Percentiles rank a stretch among this genome's conserved stretches.
These are phyloP conservation scores for Metschnikowia santaceciliae DNA, from an alignment of 805 yeast species.

Conservation along the genomic window DNA sequence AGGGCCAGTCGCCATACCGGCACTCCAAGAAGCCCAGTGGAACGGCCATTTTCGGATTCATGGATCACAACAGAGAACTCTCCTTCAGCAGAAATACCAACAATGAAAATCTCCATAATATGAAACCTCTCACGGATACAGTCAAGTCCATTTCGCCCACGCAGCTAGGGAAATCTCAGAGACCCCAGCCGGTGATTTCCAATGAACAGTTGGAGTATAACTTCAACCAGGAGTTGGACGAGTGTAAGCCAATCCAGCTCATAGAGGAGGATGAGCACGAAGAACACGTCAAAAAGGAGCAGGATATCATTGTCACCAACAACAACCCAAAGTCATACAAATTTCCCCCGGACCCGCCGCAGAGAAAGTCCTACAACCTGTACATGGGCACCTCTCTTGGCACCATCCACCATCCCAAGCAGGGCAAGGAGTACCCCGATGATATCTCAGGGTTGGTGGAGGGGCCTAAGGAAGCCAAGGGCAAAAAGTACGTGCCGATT, in stretches of 20 bases:
- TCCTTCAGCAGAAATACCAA: constrained; percentile 50
- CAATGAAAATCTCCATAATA: constrained; percentile 18
- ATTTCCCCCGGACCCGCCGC: constrained; percentile 43
- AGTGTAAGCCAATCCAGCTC: constrained; percentile 22
- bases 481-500: constrained; percentile 34
- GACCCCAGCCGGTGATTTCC: constrained; percentile 6
- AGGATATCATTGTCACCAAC: constrained; percentile 48
- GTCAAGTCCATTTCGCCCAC: constrained; percentile 29
- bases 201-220: constrained; percentile 18
- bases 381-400: neutral
- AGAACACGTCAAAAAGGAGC: constrained; percentile 6
- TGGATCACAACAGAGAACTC: constrained; percentile 58
- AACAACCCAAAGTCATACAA: constrained; percentile 48
- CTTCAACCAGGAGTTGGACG: constrained; percentile 17
- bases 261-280: constrained; percentile 27
- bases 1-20: constrained; percentile 13
- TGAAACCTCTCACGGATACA: constrained; percentile 17
- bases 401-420: constrained; percentile 15
- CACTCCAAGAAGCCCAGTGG: constrained; percentile 70
- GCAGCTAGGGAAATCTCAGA: constrained; percentile 11
- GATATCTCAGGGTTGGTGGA: constrained; percentile 34
- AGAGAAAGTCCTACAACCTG: neutral
- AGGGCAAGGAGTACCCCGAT: constrained; percentile 19
- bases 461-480: constrained; percentile 6
- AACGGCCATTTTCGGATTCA: constrained; percentile 74